Evolutionary conservation across 305 asterid genomes (phyloP).

Genomic region (Ruellia speciosa): DNA sequence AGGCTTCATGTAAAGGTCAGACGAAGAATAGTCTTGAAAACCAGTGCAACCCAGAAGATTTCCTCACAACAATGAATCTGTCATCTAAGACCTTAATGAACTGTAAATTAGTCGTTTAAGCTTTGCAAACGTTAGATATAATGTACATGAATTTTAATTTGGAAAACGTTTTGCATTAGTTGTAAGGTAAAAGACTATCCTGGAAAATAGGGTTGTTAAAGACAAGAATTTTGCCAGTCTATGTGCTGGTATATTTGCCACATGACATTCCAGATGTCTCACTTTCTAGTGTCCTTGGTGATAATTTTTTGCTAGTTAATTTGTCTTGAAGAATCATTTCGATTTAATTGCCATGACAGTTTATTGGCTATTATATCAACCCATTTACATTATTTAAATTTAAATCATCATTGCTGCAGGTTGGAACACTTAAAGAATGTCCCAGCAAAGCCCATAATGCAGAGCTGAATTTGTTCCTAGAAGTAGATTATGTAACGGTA

Average conservation of each 20-base stretch:
- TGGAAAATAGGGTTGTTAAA: neutral
- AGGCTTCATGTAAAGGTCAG: no score
- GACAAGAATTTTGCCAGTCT: neutral
- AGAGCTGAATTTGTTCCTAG: constrained; percentile 80
- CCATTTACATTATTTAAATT: neutral
- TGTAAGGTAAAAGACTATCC: no score
- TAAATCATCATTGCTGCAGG: constrained; percentile 37
- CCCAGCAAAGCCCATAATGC: constrained; percentile 76
- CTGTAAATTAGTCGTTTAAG: no score
- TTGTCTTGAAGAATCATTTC: neutral
- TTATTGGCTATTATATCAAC: neutral
- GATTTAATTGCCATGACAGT: neutral
- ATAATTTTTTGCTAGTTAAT: neutral
- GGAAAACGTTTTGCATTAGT: no score
- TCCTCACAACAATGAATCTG: no score
- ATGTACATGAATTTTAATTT: no score
- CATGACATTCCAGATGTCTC: neutral
- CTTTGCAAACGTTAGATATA: no score
- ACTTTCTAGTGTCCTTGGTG: neutral
- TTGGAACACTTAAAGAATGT: constrained; percentile 78
- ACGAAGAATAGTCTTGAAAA: no score
- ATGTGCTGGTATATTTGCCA: neutral
- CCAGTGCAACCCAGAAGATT: no score
- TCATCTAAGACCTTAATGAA: no score
- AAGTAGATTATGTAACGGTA: constrained; percentile 71